Base-by-base conservation (phyloP, 805 yeast genomes). In the Brettanomyces anomalus region DNA sequence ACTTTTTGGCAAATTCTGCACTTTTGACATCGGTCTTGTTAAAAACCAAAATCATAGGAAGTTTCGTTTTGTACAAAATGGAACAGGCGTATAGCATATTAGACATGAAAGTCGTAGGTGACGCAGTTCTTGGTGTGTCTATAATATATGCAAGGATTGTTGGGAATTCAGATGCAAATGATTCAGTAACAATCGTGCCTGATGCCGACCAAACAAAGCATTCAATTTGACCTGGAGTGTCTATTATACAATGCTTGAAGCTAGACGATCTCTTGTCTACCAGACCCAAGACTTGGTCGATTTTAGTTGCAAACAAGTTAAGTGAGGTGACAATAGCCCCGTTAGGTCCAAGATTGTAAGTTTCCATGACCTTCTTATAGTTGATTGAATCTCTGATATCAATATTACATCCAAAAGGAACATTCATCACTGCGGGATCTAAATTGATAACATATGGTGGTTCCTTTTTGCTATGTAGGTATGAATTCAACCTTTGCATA, bases 31-130 rank as follows among this genome's bases (percentile, higher is more conserved):
- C 99, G 2, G 93, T 85, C 65, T 93, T 93, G 67, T 93, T 93
- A 71, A 93, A 93, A 1, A 93, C 98, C 21, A 93, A 74, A 54
- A 93, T 82, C 96, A 93, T 88, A 15, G 99, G 99, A 43, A 93
- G 72, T 58, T 90, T 89, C 18, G 97, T 90, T 65, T 93, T 93
- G 68, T 93, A 93, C 38, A 93, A 71, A 40, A 93, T 90, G 6
- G 97, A 90, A 66, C 98, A 93, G 0, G 99, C 98, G 58, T 93
- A 93, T 30, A 93, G 74, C 99, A 93, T 93, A 62, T 93, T 93
- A 42, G 97, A 89, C 77, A 93, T 93, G 62, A 93, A 93, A 2
- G 99, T 93, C 0, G 96, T 85, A 36, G 98, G 98, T 2, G 94
- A 81, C 2, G 95, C 70, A 47, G 89, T 84, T 60, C 98, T 74